phyloP scores from a whole-genome alignment of 2,329 filamentous ascomycete genomes.

The Exutisphaerella laricina region DNA sequence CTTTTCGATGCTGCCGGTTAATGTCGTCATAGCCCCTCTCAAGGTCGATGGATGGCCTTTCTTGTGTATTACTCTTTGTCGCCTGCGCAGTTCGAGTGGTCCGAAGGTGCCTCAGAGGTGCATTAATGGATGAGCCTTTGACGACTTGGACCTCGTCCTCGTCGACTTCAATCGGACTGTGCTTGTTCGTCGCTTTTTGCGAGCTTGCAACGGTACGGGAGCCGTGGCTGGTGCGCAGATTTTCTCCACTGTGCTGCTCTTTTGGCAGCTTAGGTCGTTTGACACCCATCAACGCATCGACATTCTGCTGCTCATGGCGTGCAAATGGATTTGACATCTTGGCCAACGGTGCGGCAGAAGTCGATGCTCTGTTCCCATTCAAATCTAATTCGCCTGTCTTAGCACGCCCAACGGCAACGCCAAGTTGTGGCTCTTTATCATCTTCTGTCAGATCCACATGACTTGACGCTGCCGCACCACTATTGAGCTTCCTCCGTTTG shows the following conservation, averaged over 20 bases:
- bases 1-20: too few species aligned
- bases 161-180: not conserved
- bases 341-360: too few species aligned
- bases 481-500: not conserved
- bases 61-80: not conserved
- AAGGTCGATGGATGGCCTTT: not conserved
- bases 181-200: too few species aligned
- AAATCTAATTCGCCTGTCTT: too few species aligned
- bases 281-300: not conserved
- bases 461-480: not conserved
- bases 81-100: too few species aligned
- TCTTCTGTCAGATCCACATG: slow-evolving; percentile 5
- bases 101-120: not conserved
- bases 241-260: too few species aligned
- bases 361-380: too few species aligned
- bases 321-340: too few species aligned
- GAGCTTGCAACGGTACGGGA: not conserved
- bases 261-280: not conserved
- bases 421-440: not conserved
- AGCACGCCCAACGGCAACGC: not conserved
- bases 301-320: not conserved
- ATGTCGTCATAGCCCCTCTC: not conserved
- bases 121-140: not conserved
- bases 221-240: not conserved
- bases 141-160: not conserved